phyloP scores from a whole-genome alignment of 139 green algal species.

The Closterium sp. region DNA sequence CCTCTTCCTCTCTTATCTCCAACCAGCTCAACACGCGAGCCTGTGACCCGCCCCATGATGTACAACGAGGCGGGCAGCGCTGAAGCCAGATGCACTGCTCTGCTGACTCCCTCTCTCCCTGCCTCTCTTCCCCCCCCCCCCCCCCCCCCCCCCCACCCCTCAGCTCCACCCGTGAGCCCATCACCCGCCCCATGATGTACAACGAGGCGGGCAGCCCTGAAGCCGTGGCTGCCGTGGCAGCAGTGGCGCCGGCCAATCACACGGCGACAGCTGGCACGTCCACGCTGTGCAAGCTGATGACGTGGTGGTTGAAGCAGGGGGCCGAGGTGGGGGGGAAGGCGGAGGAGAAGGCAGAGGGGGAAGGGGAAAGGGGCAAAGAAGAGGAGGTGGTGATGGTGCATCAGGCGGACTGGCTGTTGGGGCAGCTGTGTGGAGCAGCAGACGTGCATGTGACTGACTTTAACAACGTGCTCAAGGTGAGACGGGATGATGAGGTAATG shows the following conservation, averaged over 20 bases:
- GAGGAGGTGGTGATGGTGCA: constrained; percentile 16
- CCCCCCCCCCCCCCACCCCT: not conserved
- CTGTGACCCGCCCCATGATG: no score
- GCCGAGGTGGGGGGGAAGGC: not conserved
- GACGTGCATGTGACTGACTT: no score
- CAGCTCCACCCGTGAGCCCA: not conserved
- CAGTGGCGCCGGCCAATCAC: constrained; percentile 73
- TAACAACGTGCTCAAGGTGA: no score
- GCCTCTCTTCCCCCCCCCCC: not conserved
- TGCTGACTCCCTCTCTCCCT: not conserved
- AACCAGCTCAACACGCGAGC: no score
- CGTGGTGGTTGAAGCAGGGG: constrained; percentile 23
- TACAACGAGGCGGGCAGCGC: no score
- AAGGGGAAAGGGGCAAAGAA: no score
- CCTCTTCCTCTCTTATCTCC: no score
- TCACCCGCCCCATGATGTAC: constrained; percentile 37
- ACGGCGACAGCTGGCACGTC: constrained; percentile 76
- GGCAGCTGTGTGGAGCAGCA: no score
- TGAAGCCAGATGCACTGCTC: no score
- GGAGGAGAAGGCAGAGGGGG: no score
- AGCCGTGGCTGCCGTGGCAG: constrained; percentile 46
- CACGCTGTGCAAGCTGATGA: constrained; percentile 75
- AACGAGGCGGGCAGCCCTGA: not conserved
- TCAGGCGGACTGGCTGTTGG: not conserved
- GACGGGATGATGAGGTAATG: no score